Percentiles rank a stretch among this genome's conserved stretches.
These are phyloP conservation scores for Thermomyces lanuginosus DNA, from an alignment of 2,329 filamentous ascomycete genomes.

Conservation along the genomic window DNA sequence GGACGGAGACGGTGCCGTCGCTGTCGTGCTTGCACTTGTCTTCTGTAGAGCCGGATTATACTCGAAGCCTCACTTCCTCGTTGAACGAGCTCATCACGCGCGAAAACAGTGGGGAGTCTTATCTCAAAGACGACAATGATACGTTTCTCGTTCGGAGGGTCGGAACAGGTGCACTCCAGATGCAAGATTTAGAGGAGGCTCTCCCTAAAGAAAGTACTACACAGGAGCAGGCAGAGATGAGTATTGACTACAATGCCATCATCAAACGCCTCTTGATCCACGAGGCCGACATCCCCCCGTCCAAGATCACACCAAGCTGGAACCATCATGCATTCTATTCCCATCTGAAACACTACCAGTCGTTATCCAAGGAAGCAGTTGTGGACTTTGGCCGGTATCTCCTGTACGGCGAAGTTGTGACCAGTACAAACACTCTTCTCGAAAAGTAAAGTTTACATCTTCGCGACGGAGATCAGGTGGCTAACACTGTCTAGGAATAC, in stretches of 20 bases:
- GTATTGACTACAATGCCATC: conserved; percentile 58
- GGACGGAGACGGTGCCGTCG: conserved; percentile 54
- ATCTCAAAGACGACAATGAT: conserved; percentile 67
- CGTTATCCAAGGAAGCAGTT: conserved; percentile 38
- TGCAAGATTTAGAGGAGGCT: conserved; percentile 39
- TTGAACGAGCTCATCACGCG: conserved; percentile 48
- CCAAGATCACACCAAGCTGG: conserved; percentile 67
- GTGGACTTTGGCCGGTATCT: conserved; percentile 57
- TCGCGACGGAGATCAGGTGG: neutral
- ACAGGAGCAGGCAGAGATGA: conserved; percentile 21
- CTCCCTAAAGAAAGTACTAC: conserved; percentile 30
- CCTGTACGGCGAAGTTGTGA: conserved; percentile 81
- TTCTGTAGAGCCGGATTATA: conserved; percentile 45
- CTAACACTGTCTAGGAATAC: conserved; percentile 44
- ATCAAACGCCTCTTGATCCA: conserved; percentile 62
- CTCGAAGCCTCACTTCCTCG: conserved; percentile 51
- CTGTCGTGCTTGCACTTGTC: conserved; percentile 74
- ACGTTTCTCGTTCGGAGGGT: conserved; percentile 63
- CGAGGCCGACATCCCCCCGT: conserved; percentile 46
- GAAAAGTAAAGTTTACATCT: conserved; percentile 50
- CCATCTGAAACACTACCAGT: conserved; percentile 51
- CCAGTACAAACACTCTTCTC: conserved; percentile 81
- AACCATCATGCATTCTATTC: conserved; percentile 66
- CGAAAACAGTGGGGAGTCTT: conserved; percentile 51
- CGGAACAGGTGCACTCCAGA: conserved; percentile 44